Evolutionary conservation across 177 flowering plant species (phyloP).

Genomic region (Telopea speciosissima): DNA sequence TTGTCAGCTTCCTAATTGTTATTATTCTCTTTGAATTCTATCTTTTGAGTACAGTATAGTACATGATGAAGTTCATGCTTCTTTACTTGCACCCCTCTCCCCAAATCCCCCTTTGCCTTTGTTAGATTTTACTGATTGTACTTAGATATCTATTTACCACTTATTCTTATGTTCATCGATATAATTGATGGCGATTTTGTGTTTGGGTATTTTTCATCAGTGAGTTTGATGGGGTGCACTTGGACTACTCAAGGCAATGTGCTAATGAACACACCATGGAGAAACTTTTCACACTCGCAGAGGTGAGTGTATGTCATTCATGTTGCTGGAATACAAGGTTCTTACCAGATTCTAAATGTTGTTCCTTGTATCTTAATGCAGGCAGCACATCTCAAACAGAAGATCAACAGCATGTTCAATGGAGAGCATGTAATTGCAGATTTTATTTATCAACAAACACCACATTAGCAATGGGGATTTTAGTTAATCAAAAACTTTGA

Average conservation of each 20-base stretch:
- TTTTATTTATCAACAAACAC: background rate
- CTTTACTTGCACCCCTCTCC: too few species aligned
- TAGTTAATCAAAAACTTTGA: background rate
- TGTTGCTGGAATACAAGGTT: background rate
- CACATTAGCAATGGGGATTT: background rate
- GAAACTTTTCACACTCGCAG: slow-evolving; percentile 66
- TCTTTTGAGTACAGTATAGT: too few species aligned
- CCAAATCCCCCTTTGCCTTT: background rate
- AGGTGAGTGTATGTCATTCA: slow-evolving; percentile 34
- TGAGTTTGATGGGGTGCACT: slow-evolving; percentile 71
- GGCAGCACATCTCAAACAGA: slow-evolving; percentile 80
- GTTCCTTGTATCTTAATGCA: slow-evolving; percentile 21
- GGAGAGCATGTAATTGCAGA: slow-evolving; percentile 75
- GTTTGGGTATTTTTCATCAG: slow-evolving; percentile 23
- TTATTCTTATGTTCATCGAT: background rate
- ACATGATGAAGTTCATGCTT: too few species aligned
- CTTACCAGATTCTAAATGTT: slow-evolving; percentile 1
- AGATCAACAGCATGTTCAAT: slow-evolving; percentile 66
- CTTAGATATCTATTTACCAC: background rate
- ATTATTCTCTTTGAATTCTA: too few species aligned
- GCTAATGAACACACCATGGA: slow-evolving; percentile 56
- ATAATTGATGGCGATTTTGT: background rate
- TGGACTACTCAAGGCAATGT: slow-evolving; percentile 85
- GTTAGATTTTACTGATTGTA: background rate
- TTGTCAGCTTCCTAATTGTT: too few species aligned